Evolutionary conservation across 257 asterid species (phyloP).

Genomic region (Cynanchum wilfordii): DNA sequence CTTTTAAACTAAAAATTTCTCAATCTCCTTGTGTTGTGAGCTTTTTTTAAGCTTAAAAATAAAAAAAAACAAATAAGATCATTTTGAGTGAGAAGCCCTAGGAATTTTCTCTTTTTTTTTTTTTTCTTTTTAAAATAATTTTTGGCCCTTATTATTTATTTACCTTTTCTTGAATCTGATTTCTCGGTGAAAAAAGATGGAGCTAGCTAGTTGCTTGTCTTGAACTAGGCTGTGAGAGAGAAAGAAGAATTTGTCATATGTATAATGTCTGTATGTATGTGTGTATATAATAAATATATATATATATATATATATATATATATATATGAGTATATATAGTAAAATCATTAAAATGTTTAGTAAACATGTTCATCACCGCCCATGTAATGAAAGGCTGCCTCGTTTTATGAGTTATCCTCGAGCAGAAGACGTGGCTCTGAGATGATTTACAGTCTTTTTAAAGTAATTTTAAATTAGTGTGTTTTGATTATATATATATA

Average conservation of each 20-base stretch:
- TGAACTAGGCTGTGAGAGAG: constrained; percentile 7
- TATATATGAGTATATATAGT: no score
- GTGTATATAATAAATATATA: no score
- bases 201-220: constrained; percentile 29
- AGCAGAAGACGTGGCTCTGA: neutral
- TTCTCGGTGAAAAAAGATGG: constrained; percentile 26
- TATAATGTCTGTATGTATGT: no score
- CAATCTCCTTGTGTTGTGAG: constrained; percentile 78
- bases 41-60: constrained; percentile 43
- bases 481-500: no score
- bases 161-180: constrained; percentile 26
- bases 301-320: no score
- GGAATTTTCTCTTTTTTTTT: neutral
- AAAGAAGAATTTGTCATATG: constrained; percentile 17
- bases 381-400: constrained; percentile 24
- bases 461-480: neutral
- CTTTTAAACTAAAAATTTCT: constrained; percentile 28
- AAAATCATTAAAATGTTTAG: neutral
- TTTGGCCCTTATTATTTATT: no score
- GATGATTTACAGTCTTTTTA: neutral
- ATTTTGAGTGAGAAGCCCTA: constrained; percentile 47
- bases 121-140: neutral
- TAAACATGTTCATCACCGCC: constrained; percentile 29
- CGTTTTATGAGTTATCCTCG: constrained; percentile 6
- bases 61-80: constrained; percentile 28